A percentile compares a stretch with the other conserved stretches of the same genome.
These are phyloP conservation scores for Turnera subulata DNA, from an alignment of 345 rosid genomes.

Conservation along the genomic window DNA sequence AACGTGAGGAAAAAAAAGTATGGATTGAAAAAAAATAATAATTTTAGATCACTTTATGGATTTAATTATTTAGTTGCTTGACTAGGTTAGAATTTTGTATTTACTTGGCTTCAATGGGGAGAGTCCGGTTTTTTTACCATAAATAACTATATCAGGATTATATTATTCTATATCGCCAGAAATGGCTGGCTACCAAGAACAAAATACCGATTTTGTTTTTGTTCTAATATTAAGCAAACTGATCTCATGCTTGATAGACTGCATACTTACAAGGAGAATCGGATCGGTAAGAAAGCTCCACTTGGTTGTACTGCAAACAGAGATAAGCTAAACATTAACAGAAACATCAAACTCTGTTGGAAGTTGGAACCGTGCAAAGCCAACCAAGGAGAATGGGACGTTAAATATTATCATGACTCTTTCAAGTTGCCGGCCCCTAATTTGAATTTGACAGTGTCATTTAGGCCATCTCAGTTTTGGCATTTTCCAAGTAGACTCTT, in stretches of 20 bases:
- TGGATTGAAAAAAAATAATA: neutral
- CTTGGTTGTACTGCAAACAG: neutral
- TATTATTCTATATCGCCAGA: too few relatives aligned
- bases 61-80: neutral
- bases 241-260: too few relatives aligned
- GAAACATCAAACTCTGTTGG: neutral
- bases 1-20: neutral
- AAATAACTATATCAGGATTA: too few relatives aligned
- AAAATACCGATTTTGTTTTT: too few relatives aligned
- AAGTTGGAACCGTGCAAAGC: neutral
- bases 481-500: conserved; percentile 12
- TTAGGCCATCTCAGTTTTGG: conserved; percentile 20
- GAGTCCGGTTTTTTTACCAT: too few relatives aligned
- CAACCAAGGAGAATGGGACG: conserved; percentile 2
- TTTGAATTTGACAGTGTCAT: conserved; percentile 5
- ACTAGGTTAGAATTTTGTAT: too few relatives aligned
- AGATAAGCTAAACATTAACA: neutral
- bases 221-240: too few relatives aligned
- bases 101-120: too few relatives aligned
- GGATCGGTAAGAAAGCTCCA: neutral
- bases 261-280: neutral
- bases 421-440: conserved; percentile 30
- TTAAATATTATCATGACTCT: neutral
- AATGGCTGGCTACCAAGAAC: too few relatives aligned
- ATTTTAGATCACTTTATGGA: neutral